Evolutionary conservation across 2,329 filamentous ascomycete genomes (phyloP), one percentile per base, ranked within the genome.

Genomic region (Botrytis aclada): DNA sequence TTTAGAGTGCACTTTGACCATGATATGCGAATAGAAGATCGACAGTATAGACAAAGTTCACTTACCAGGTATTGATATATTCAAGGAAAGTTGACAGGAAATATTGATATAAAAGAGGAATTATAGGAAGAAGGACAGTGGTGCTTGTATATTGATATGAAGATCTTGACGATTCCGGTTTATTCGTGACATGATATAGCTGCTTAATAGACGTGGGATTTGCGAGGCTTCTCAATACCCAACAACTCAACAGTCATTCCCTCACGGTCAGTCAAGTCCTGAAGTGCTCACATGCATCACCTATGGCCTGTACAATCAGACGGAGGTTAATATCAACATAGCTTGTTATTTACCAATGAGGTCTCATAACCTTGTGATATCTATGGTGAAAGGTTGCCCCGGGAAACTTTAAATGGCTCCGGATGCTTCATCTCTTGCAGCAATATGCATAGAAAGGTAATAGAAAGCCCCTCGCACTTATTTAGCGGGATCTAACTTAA

Each of bases 371-470:
- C 65, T 69, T 20, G 37, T 41, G 65, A 37, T 56, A 20, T 43
- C 20, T 22, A 56, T n/a, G 10, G 34, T 56, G 14, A 56, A 32
- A 56, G 25, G 20, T 69, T 69, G 61, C 51, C 70, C 39, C 32
- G 14, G 41, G 69, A 69, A 20, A 56, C 2, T 67, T 61, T 72
- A 51, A 72, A 41, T 69, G 70, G 70, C 37, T 39, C 22, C 45
- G 41, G 56, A 32, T 25, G 7, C n/a, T 58, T 41, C 39, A 25
- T 45, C 39, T 41, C 45, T 18, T 60, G 22, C 41, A 69, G 58
- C 34, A 25, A 67, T 45, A 37, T 69, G 70, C 51, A 69, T 72
- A 62, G 51, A 72, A 69, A 45, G 63, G 25, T 72, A 43, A 32
- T 39, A 60, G 41, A 62, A 69, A 47, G 43, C 41, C 25, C 63